Evolutionary conservation across 2,329 filamentous ascomycete species (phyloP).

Genomic region (Sclerotinia subarctica): DNA sequence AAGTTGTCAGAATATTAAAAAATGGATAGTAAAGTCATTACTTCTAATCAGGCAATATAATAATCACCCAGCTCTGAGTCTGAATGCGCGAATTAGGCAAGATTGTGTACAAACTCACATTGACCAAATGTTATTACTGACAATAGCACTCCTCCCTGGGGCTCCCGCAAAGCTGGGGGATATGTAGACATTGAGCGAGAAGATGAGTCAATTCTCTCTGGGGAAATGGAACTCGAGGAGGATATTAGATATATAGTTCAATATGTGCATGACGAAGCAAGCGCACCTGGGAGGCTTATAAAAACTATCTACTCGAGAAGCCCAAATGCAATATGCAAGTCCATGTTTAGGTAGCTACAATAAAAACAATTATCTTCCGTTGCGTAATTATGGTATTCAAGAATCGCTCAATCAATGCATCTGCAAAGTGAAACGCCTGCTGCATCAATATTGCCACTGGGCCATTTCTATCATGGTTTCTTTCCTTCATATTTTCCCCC

Average conservation of each 20-base stretch:
- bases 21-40: background rate
- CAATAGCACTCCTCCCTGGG: background rate
- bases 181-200: too few species aligned
- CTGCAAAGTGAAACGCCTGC: background rate
- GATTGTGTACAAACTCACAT: background rate
- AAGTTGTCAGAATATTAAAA: background rate
- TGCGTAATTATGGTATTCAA: slow-evolving; percentile 6
- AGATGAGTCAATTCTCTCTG: background rate
- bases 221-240: background rate
- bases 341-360: background rate
- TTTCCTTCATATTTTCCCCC: background rate
- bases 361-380: background rate
- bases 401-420: background rate
- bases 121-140: background rate
- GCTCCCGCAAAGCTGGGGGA: too few species aligned
- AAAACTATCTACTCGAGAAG: too few species aligned
- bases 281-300: background rate
- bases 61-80: background rate
- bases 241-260: background rate
- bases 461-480: background rate
- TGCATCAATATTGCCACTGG: background rate
- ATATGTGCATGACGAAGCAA: background rate
- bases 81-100: background rate
- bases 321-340: background rate
- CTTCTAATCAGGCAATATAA: background rate